Base-by-base conservation (phyloP, 2,329 filamentous ascomycete genomes). In the Ophiostoma populinum region DNA sequence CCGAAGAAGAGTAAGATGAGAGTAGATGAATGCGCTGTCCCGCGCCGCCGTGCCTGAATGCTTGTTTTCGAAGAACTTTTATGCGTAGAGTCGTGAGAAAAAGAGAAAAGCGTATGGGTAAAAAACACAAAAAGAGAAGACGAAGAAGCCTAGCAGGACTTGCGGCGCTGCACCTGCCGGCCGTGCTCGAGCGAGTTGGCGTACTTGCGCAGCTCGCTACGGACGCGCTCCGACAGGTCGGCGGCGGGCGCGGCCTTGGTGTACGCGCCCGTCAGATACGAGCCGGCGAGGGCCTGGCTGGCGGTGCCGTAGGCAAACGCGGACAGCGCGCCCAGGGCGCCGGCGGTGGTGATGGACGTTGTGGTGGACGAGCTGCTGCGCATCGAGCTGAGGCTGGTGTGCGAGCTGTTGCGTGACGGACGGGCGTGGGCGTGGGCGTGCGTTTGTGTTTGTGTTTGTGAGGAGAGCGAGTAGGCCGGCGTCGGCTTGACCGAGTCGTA, bases 181-280 rank as follows among this genome's bases (percentile, higher is more conserved):
- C 79, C 75, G 45, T 85, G 80, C 55, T 94, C 86, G 52, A 94
- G 93, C 2, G 80, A 83, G 51, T 78, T 80, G 45, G 81, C 80
- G 55, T 94, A 94, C 45, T 79, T 77, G 51, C 77, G 74, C 24
- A 94, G 69, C 53, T 92, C 83, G 54, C 71, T 75, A 48, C 73
- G 74, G 19, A 80, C 76, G 55, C 80, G 78, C 44, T 80, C 75
- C 4, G 83, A 85, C 43, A 92, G 62, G 32, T 68, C 63, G 28
- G 53, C 33, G 37, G 8, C 25, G 34, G 72, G 70, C 46, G 63
- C 63, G 34, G 54, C 54, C n/a, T n/a, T n/a, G n/a, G n/a, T n/a
- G n/a, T n/a, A n/a, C n/a, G n/a, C n/a, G n/a, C n/a, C n/a, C n/a
- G n/a, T n/a, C n/a, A n/a, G n/a, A n/a, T n/a, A n/a, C 36, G 60